Base-by-base conservation (phyloP, 768 basidiomycete species). In the Leccinum imitatum region DNA sequence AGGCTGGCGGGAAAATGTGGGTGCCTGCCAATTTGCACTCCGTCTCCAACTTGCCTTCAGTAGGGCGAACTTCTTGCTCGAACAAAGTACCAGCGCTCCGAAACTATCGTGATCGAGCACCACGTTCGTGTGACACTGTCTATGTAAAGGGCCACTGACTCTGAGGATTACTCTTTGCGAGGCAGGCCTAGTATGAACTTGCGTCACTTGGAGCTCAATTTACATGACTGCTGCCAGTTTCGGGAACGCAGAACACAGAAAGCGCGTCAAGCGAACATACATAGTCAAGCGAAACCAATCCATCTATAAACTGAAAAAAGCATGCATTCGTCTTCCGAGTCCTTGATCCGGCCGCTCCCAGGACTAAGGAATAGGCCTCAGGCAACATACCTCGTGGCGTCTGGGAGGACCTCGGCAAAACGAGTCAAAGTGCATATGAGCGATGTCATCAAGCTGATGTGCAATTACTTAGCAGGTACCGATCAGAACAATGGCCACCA, bases 311-410 rank as follows among this genome's bases (percentile, higher is more conserved):
- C 41, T n/a, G 41, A n/a, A 41, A 41, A n/a, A 41, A 41, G 11
- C 3, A 6, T n/a, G n/a, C 44, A 11, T 19, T 27, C 14, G 23
- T 25, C 14, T 17, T 27, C 14, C 50, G 27, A 15, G 27, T 56
- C 48, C 47, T 61, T 69, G 65, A 53, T 59, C 63, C 67, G 69
- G 59, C 62, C 62, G 57, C 35, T 35, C 37, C 13, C 30, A 61
- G 52, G 56, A 37, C 51, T 23, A 31, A 55, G 35, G 48, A 54
- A 55, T 48, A 47, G 54, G 54, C 54, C 27, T 53, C 13, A 61
- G 33, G 54, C 35, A 62, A 58, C 53, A 25, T 58, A 46, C 44
- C 44, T 46, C 15, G 27, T 50, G 30, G 39, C n/a, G 50, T 56
- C 50, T 56, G 59, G 37, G 54, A 48, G 27, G 21, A n/a, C 56